These are phyloP conservation scores for Rubia peregrina DNA, from an alignment of 305 asterid species.

Conservation along the genomic window DNA sequence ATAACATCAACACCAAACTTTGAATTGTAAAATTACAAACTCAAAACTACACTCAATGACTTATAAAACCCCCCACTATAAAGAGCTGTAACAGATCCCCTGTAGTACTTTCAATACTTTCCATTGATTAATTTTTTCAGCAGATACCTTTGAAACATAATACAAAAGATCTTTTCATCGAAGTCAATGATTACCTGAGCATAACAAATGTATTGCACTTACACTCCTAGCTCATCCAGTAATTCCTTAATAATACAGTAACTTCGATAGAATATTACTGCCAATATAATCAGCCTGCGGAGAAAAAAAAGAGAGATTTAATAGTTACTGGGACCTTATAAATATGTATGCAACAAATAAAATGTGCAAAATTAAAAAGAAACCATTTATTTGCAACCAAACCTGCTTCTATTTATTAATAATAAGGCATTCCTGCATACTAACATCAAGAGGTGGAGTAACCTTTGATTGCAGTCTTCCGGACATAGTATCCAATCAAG, in stretches of 20 bases:
- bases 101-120: slow-evolving; percentile 4
- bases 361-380: background rate
- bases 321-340: slow-evolving; percentile 2
- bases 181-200: slow-evolving; percentile 58
- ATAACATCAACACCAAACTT: no score
- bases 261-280: slow-evolving; percentile 69
- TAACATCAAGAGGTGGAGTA: slow-evolving; percentile 41
- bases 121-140: background rate
- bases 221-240: slow-evolving; percentile 78
- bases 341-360: background rate
- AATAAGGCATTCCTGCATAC: slow-evolving; percentile 6
- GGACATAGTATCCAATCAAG: slow-evolving; percentile 53
- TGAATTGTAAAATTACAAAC: no score
- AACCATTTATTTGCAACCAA: background rate
- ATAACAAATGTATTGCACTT: slow-evolving; percentile 89
- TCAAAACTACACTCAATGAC: no score
- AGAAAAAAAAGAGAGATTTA: slow-evolving; percentile 1
- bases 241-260: slow-evolving; percentile 79
- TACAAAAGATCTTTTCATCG: slow-evolving; percentile 3
- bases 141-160: background rate
- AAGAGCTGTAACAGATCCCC: no score
- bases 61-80: no score
- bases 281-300: slow-evolving; percentile 91
- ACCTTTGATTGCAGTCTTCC: slow-evolving; percentile 46
- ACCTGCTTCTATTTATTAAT: slow-evolving; percentile 78